Conservation (phyloP, 164 flowering plant species). For the Stephania cephalantha region DNA sequence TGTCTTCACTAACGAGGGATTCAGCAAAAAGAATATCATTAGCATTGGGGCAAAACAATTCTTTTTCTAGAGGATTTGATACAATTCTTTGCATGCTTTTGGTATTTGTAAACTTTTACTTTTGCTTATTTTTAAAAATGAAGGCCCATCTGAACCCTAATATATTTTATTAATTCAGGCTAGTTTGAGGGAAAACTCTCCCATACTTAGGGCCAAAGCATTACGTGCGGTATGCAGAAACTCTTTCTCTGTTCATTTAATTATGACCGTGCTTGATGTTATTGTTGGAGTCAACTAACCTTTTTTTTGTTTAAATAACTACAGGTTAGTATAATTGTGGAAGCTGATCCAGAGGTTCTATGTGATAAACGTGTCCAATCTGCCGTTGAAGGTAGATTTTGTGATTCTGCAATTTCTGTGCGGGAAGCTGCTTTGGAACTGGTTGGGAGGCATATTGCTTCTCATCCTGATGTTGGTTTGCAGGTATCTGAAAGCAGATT, state of each 20-base stretch:
- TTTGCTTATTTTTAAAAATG: neutral
- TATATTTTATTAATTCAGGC: constrained; percentile 39
- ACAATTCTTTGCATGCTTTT: constrained; percentile 81
- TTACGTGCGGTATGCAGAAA: constrained; percentile 67
- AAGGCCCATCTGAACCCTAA: neutral
- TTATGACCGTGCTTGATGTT: neutral
- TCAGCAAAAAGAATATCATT: constrained; percentile 69
- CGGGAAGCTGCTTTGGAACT: constrained; percentile 98
- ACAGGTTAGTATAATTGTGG: constrained; percentile 94
- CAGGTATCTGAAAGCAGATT: constrained; percentile 41
- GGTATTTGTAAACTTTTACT: constrained; percentile 36
- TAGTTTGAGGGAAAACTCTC: constrained; percentile 84
- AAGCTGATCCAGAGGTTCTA: constrained; percentile 95
- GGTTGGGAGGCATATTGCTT: constrained; percentile 97
- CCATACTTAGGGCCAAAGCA: constrained; percentile 87
- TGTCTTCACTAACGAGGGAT: constrained; percentile 56
- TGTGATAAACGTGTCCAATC: constrained; percentile 81
- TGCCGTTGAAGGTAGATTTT: constrained; percentile 97
- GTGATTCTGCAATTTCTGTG: constrained; percentile 92
- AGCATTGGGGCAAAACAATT: constrained; percentile 73
- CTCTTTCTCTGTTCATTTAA: neutral
- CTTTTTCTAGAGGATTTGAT: constrained; percentile 94
- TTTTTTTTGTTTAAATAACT: constrained; percentile 1
- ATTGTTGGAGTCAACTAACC: neutral
- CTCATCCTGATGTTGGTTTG: constrained; percentile 97